Conservation (phyloP, 2,329 filamentous ascomycete species). For the Penicillium sclerotiorum region DNA sequence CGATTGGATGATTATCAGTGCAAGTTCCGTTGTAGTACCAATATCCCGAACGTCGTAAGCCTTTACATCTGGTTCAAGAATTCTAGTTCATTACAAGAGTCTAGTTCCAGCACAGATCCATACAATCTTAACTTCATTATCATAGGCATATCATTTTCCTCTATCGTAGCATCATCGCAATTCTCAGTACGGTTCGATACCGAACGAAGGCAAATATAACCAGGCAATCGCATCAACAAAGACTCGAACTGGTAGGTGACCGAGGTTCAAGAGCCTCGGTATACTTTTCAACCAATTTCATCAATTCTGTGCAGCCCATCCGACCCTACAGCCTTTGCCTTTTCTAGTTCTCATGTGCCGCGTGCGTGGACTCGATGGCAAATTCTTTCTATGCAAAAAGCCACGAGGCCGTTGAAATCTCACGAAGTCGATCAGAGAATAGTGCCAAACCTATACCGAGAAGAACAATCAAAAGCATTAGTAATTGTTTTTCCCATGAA, state of each 20-base stretch:
- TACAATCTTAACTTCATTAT: constrained; percentile 27
- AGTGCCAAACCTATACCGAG: constrained; percentile 48
- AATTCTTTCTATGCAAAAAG: constrained; percentile 16
- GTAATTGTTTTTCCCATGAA: constrained; percentile 29
- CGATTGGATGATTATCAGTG: constrained; percentile 4
- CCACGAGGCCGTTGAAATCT: constrained; percentile 16
- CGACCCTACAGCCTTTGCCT: too few relatives aligned
- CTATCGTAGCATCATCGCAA: constrained; percentile 30
- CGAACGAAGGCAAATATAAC: not conserved
- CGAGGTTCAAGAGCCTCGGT: too few relatives aligned
- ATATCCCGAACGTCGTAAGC: not conserved
- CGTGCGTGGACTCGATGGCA: constrained; percentile 4
- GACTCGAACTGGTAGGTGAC: too few relatives aligned
- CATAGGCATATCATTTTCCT: constrained; percentile 27
- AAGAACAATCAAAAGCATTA: constrained; percentile 38
- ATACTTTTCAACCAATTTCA: too few relatives aligned
- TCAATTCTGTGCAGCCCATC: too few relatives aligned
- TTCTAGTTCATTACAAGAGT: too few relatives aligned
- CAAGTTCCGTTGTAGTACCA: not conserved
- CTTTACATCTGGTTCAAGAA: too few relatives aligned
- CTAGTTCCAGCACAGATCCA: not conserved
- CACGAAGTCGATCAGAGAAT: constrained; percentile 41
- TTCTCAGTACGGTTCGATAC: constrained; percentile 8
- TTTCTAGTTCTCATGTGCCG: constrained; percentile 2
- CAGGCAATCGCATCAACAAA: not conserved